Conservation (phyloP, 495 filamentous ascomycete species). For the Penicillium alfredii region DNA sequence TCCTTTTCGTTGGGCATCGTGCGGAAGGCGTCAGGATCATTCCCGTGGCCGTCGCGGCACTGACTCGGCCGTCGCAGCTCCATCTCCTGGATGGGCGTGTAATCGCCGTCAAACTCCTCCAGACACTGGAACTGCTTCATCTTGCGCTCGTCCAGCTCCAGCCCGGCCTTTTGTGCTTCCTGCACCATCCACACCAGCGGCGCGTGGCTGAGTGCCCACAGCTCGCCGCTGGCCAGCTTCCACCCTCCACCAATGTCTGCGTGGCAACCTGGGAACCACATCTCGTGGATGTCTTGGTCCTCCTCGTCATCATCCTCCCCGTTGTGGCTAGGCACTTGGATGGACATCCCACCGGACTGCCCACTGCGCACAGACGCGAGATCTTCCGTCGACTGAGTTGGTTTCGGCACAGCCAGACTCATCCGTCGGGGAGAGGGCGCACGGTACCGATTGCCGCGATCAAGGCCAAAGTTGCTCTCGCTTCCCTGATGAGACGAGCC, state of each 20-base stretch:
- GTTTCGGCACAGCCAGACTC: slow-evolving; percentile 28
- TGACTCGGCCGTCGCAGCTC: slow-evolving; percentile 24
- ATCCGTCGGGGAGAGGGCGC: slow-evolving; percentile 26
- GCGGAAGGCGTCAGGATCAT: slow-evolving; percentile 17
- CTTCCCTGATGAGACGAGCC: slow-evolving; percentile 22
- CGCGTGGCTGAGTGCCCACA: slow-evolving; percentile 60
- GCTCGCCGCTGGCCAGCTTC: slow-evolving; percentile 53
- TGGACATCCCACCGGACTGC: slow-evolving; percentile 32
- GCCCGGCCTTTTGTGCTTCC: slow-evolving; percentile 68
- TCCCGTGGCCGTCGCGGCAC: slow-evolving; percentile 14
- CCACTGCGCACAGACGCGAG: slow-evolving; percentile 32
- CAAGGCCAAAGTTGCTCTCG: slow-evolving; percentile 5
- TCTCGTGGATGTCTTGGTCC: slow-evolving; percentile 68
- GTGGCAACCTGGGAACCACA: slow-evolving; percentile 82
- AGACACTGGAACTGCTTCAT: slow-evolving; percentile 61
- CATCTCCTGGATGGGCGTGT: slow-evolving; percentile 41
- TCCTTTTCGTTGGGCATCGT: slow-evolving; percentile 21
- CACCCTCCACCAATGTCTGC: slow-evolving; percentile 83
- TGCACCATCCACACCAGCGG: slow-evolving; percentile 82
- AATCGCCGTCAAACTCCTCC: slow-evolving; percentile 41
- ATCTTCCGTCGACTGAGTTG: slow-evolving; percentile 28
- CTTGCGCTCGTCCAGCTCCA: slow-evolving; percentile 63
- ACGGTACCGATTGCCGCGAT: slow-evolving; percentile 35
- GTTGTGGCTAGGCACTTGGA: slow-evolving; percentile 32
- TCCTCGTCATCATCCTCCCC: slow-evolving; percentile 58